Evolutionary conservation across 1,139 yeast genomes (phyloP).

Genomic region (Suhomyces yuchorum): DNA sequence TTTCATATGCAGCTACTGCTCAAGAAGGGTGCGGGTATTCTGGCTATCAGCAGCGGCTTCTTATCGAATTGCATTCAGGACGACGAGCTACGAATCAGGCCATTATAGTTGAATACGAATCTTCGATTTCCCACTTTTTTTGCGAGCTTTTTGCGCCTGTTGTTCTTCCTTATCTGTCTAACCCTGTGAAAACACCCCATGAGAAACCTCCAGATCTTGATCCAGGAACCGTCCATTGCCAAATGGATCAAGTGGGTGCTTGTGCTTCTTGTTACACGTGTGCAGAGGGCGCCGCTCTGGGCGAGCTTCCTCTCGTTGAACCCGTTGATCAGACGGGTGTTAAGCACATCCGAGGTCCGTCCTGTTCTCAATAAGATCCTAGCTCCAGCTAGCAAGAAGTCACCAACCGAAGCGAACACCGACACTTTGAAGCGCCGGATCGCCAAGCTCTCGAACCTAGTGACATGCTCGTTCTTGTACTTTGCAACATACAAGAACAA

Average conservation of each 20-base stretch:
- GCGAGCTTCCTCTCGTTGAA: conserved; percentile 38
- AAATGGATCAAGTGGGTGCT: conserved; percentile 38
- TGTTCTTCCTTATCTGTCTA: too few species aligned
- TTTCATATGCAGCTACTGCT: background rate
- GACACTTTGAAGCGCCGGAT: conserved; percentile 3
- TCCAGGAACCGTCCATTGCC: conserved; percentile 15
- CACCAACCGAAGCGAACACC: background rate
- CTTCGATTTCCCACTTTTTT: too few species aligned
- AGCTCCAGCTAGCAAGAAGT: background rate
- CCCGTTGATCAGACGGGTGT: conserved; percentile 27
- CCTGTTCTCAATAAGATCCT: background rate
- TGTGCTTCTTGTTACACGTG: conserved; percentile 27
- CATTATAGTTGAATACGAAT: too few species aligned
- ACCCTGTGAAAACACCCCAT: too few species aligned
- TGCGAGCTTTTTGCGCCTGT: too few species aligned
- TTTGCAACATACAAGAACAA: conserved; percentile 32
- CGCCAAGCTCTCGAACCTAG: conserved; percentile 29
- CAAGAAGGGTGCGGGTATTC: background rate
- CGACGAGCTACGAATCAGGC: too few species aligned
- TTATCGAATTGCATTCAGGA: too few species aligned
- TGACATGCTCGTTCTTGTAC: conserved; percentile 33
- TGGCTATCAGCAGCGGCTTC: background rate
- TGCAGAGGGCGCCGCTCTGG: conserved; percentile 33
- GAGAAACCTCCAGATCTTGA: conserved; percentile 17
- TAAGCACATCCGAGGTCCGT: conserved; percentile 1